phyloP scores from a whole-genome alignment of 768 basidiomycete species.

The Phylloporus rhodoxanthus region DNA sequence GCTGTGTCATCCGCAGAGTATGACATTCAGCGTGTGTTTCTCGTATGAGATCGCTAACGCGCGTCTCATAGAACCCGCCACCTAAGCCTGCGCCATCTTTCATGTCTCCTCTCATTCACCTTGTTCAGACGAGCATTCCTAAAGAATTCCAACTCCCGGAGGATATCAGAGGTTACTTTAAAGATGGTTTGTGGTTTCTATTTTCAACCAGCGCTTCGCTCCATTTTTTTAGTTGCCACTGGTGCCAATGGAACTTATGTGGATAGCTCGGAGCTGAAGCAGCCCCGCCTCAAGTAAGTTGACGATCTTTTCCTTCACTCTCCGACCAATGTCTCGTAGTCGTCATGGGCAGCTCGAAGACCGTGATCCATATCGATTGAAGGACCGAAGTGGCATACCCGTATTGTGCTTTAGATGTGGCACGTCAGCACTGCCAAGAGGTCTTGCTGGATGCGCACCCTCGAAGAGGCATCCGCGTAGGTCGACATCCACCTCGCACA shows the following conservation, averaged over 20 bases:
- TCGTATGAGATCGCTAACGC: slow-evolving; percentile 11
- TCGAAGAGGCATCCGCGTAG: slow-evolving; percentile 51
- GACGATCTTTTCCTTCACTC: slow-evolving; percentile 3
- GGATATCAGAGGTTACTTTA: slow-evolving; percentile 77
- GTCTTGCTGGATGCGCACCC: slow-evolving; percentile 47
- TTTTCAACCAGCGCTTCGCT: slow-evolving; percentile 11
- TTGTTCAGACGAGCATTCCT: slow-evolving; percentile 64
- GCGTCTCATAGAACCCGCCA: slow-evolving; percentile 47
- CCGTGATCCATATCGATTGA: slow-evolving; percentile 80
- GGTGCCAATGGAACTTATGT: slow-evolving; percentile 79
- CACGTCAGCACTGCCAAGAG: slow-evolving; percentile 63
- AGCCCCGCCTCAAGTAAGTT: slow-evolving; percentile 77
- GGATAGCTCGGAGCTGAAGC: slow-evolving; percentile 70
- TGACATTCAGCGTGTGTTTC: slow-evolving; percentile 15
- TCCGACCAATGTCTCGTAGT: slow-evolving; percentile 33
- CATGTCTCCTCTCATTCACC: slow-evolving; percentile 65
- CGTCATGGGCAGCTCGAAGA: slow-evolving; percentile 88
- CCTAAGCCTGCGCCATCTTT: slow-evolving; percentile 64
- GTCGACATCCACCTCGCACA: slow-evolving; percentile 36
- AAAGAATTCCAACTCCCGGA: slow-evolving; percentile 82
- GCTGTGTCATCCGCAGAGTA: slow-evolving; percentile 64
- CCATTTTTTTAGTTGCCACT: slow-evolving; percentile 55
- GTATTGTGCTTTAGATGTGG: slow-evolving; percentile 92
- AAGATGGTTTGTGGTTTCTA: slow-evolving; percentile 59
- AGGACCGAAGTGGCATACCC: slow-evolving; percentile 75